These are phyloP conservation scores for Neurospora sp. DNA, from an alignment of 2,329 filamentous ascomycete genomes.

Conservation along the genomic window DNA sequence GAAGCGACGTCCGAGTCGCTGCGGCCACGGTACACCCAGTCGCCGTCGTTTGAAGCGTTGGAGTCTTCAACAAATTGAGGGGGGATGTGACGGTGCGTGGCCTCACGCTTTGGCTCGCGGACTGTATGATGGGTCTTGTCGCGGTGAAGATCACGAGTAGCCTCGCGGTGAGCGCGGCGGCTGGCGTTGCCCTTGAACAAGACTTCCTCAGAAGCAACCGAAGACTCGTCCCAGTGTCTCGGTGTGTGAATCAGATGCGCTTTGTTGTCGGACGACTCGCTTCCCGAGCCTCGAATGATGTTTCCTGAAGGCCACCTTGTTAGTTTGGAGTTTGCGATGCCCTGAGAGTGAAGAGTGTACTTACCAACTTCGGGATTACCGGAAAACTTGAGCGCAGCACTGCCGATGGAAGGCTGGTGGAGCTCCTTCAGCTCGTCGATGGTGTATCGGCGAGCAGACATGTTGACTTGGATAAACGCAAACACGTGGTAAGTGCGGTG, in stretches of 20 bases:
- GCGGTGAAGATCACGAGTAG: conserved; percentile 6
- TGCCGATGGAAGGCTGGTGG: conserved; percentile 11
- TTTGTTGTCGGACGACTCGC: conserved; percentile 10
- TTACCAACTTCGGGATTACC: conserved; percentile 31
- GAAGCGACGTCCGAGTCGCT: conserved; percentile 32
- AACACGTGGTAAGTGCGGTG: conserved; percentile 32
- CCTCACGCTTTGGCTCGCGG: conserved; percentile 2
- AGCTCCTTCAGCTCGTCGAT: conserved; percentile 36
- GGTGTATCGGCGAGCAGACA: conserved; percentile 35
- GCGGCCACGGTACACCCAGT: conserved; percentile 37
- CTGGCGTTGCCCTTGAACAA: conserved; percentile 27
- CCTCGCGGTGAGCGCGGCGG: conserved; percentile 12
- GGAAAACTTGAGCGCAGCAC: conserved; percentile 5
- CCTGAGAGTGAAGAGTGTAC: conserved; percentile 6
- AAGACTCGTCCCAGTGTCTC: conserved; percentile 23
- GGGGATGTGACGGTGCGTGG: background rate
- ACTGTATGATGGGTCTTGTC: conserved; percentile 7
- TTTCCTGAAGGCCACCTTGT: conserved; percentile 12
- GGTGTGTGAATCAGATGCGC: background rate
- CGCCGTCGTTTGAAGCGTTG: conserved; percentile 15
- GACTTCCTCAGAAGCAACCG: conserved; percentile 27
- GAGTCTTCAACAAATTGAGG: background rate
- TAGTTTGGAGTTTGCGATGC: background rate
- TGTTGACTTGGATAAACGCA: conserved; percentile 28
- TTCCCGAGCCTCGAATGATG: conserved; percentile 18